Percentiles rank a stretch among this genome's conserved stretches.
Evolutionary conservation across 1,284 basidiomycete species (phyloP).

Genomic region (Ustilago bromivora): DNA sequence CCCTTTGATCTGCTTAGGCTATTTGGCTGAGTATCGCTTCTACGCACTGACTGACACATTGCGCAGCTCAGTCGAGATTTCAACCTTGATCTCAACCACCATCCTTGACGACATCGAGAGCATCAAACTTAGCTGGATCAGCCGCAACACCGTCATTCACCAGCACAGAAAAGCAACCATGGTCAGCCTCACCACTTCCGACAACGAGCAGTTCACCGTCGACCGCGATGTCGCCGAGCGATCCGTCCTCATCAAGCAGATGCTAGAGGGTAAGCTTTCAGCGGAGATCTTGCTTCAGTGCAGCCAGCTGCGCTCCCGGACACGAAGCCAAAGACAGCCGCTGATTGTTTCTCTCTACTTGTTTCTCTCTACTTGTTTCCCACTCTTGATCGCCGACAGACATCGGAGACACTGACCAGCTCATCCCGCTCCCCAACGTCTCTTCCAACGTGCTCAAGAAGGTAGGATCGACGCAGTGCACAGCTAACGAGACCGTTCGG

Average conservation of each 20-base stretch:
- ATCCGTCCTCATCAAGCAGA: conserved; percentile 97
- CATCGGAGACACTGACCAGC: conserved; percentile 73
- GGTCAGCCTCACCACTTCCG: conserved; percentile 76
- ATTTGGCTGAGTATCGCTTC: conserved; percentile 1
- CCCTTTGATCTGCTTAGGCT: conserved; percentile 4
- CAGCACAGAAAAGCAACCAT: conserved; percentile 25
- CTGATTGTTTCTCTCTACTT: not conserved
- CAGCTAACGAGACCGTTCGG: not conserved
- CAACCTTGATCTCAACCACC: conserved; percentile 7
- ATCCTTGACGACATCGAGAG: not conserved
- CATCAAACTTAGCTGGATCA: not conserved
- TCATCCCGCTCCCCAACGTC: conserved; percentile 97
- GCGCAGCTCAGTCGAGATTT: conserved; percentile 22
- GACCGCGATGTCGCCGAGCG: conserved; percentile 95
- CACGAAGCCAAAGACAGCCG: not conserved
- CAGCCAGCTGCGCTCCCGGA: not conserved
- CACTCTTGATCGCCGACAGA: conserved; percentile 31
- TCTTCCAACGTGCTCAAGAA: conserved; percentile 96
- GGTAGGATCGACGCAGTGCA: conserved; percentile 72
- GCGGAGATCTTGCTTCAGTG: not conserved
- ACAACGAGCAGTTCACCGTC: conserved; percentile 93
- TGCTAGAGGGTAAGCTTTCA: conserved; percentile 87
- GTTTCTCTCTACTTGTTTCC: not conserved
- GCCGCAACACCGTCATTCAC: not conserved
- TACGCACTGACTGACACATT: conserved; percentile 43